phyloP scores from a whole-genome alignment of 2,329 filamentous ascomycete species.

The Calonectria montana region DNA sequence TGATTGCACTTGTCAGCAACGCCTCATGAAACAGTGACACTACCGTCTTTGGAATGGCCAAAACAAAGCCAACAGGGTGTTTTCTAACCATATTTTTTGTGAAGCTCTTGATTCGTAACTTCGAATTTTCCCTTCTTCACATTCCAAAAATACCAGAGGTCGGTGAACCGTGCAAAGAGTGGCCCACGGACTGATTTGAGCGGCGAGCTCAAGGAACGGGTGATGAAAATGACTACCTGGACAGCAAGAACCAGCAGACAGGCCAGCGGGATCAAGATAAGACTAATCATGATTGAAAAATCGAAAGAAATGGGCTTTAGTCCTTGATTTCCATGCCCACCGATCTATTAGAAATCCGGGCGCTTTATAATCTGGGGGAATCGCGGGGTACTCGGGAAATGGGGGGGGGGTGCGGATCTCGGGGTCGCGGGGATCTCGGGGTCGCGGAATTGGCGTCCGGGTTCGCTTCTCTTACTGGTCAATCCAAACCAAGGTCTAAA shows the following conservation, averaged over 20 bases:
- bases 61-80: rapidly evolving
- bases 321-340: background rate
- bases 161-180: slow-evolving; percentile 40
- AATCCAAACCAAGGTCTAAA: background rate
- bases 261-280: slow-evolving; percentile 2
- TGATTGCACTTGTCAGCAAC: background rate
- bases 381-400: background rate
- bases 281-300: background rate
- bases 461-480: background rate
- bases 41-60: background rate
- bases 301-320: background rate
- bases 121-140: slow-evolving; percentile 44
- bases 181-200: slow-evolving; percentile 44
- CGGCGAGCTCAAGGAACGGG: slow-evolving; percentile 29
- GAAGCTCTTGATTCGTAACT: slow-evolving; percentile 41
- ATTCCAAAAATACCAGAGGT: slow-evolving; percentile 44
- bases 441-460: background rate
- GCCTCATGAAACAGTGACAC: background rate
- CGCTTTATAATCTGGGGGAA: background rate
- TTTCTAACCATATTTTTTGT: slow-evolving; percentile 42
- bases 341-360: background rate
- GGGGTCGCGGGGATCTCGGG: background rate
- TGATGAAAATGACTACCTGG: background rate
- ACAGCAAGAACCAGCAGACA: background rate
- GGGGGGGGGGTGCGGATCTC: background rate